Conservation (phyloP, 1,284 basidiomycete species). For the Ceratobasidium sp. region DNA sequence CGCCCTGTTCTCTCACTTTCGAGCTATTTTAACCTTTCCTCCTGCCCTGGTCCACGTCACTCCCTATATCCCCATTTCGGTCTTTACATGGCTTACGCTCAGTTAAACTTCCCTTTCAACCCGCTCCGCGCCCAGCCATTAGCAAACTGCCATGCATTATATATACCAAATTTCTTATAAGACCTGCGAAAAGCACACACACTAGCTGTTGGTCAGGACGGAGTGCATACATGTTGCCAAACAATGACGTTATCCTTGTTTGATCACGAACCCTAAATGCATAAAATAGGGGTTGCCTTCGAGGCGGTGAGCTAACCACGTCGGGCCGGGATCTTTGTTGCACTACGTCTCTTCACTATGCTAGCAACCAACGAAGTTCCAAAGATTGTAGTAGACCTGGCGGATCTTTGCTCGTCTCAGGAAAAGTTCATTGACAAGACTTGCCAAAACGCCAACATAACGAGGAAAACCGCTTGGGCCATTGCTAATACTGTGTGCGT, state of each 20-base stretch:
- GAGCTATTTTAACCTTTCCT: too few relatives aligned
- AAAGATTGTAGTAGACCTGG: slow-evolving; percentile 21
- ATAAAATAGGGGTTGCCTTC: background rate
- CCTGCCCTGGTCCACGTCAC: too few relatives aligned
- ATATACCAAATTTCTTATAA: too few relatives aligned
- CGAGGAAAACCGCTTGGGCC: slow-evolving; percentile 19
- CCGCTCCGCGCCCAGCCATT: too few relatives aligned
- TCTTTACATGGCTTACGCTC: too few relatives aligned
- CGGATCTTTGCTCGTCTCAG: slow-evolving; percentile 13
- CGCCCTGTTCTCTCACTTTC: too few relatives aligned
- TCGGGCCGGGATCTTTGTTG: background rate
- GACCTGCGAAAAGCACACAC: too few relatives aligned
- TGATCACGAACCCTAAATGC: background rate
- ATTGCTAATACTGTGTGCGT: slow-evolving; percentile 32
- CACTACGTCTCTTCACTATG: background rate
- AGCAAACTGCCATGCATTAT: too few relatives aligned
- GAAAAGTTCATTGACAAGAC: slow-evolving; percentile 24
- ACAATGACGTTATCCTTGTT: background rate
- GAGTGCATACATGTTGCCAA: background rate
- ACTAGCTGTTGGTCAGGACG: too few relatives aligned
- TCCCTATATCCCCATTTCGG: too few relatives aligned
- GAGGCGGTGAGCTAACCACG: background rate
- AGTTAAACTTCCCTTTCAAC: too few relatives aligned
- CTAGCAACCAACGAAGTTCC: slow-evolving; percentile 12
- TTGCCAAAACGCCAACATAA: slow-evolving; percentile 22